Base-by-base conservation (phyloP, 352 stramenopile species). In the Pythium phragmitis region DNA sequence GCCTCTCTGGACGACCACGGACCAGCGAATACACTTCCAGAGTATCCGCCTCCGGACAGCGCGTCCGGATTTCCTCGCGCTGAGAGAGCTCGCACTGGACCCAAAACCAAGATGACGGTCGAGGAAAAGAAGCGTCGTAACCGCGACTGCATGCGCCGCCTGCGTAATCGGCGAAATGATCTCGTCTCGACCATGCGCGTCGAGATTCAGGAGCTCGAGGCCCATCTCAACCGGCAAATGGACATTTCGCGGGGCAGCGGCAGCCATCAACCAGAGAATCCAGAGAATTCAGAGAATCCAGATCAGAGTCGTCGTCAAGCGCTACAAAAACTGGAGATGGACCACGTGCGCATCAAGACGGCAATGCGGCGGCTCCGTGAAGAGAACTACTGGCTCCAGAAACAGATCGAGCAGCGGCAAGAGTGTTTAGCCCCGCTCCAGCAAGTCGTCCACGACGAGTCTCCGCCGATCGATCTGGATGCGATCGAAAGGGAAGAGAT, bases 351-450 rank as follows among this genome's bases (percentile, higher is more conserved):
- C 14, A 23, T 60, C 53, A 72, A 68, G 59, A 52, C 28, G 21
- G 41, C 42, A 19, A 53, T 68, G 46, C 66, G 60, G n/a, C 49
- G 26, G 26, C 66, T 73, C n/a, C 60, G 66, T 14, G 66, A 73
- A 54, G 66, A 68, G n/a, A 73, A 73, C 39, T 73, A 73, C 55
- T 73, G 66, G 66, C 60, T 73, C n/a, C 60, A 68, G 14, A 68
- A 73, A 36, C 55, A 73, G 39, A 46, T 73, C 33, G 33, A 30
- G 2, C 43, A 63, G 28, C 45, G 58, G 12, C n/a, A 64, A 3
- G 65, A 59, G 48, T 36, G 14, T 34, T 12, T 65, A 4, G 34
- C 41, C 9, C 19, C 34, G 1, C 53, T 72, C 30, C 19, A 19
- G 26, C 28, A 65, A 30, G 19, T 65, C 14, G 23, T 49, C 33